Evolutionary conservation across 257 asterid species (phyloP).

Genomic region (Nicotiana benthamiana): DNA sequence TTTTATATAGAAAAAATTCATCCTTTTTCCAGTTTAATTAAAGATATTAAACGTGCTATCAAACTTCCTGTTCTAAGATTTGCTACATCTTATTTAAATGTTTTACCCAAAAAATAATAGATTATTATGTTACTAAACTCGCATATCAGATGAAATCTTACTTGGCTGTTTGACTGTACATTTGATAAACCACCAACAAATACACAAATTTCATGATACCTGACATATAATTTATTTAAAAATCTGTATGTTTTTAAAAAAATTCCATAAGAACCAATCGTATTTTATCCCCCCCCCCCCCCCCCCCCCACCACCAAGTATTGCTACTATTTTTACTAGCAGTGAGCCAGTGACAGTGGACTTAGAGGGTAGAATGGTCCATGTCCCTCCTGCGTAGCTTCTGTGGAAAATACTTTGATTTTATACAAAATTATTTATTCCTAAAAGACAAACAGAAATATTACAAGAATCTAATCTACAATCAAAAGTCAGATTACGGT

Average conservation of each 20-base stretch:
- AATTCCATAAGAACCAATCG: not conserved
- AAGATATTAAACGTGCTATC: no score
- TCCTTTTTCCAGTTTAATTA: no score
- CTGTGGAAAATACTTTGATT: not conserved
- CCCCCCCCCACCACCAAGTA: no score
- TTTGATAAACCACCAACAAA: no score
- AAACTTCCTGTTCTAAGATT: no score
- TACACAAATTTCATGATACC: no score
- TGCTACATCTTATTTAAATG: no score
- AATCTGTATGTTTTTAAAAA: not conserved
- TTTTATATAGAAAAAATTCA: no score
- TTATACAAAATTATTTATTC: not conserved
- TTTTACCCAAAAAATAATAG: no score
- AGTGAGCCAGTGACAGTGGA: not conserved
- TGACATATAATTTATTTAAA: not conserved
- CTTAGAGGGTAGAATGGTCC: not conserved
- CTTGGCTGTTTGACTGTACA: no score
- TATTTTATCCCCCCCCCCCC: not conserved
- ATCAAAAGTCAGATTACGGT: not conserved
- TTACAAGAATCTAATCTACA: not conserved
- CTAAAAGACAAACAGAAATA: not conserved
- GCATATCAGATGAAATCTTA: no score
- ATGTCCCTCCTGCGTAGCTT: not conserved
- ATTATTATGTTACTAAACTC: no score
- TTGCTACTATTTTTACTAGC: not conserved